Percentiles rank a stretch among this genome's conserved stretches.
phyloP scores from a whole-genome alignment of 352 stramenopile species.

The Phytopythium oedochilum region DNA sequence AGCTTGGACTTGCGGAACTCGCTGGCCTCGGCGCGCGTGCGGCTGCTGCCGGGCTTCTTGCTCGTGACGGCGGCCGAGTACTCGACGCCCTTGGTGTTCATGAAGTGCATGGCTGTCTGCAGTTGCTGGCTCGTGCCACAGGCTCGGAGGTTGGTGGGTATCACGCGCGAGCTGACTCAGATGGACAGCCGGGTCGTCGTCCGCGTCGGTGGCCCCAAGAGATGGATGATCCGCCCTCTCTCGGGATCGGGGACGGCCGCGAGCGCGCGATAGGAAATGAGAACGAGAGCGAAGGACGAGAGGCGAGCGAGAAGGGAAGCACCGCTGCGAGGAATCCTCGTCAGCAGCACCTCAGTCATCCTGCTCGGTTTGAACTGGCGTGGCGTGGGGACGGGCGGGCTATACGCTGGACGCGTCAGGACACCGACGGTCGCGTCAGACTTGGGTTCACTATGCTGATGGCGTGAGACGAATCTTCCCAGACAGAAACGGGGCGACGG shows the following conservation, averaged over 20 bases:
- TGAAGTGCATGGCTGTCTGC: conserved; percentile 5
- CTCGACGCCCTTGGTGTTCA: conserved; percentile 10
- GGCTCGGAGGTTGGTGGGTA: too few species aligned
- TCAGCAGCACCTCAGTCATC: too few species aligned
- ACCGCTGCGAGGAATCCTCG: neutral
- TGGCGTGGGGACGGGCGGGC: neutral
- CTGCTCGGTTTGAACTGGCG: neutral
- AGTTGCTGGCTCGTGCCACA: too few species aligned
- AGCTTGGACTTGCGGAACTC: conserved; percentile 38
- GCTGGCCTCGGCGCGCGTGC: neutral
- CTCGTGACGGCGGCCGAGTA: conserved; percentile 4
- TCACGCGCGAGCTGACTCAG: too few species aligned
- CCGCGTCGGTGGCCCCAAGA: neutral
- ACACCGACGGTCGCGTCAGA: too few species aligned
- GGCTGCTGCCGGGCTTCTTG: neutral
- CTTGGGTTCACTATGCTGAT: neutral
- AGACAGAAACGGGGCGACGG: neutral
- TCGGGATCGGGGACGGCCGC: too few species aligned
- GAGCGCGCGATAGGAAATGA: neutral
- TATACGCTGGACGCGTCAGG: neutral
- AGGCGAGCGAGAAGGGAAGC: neutral
- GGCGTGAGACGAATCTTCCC: neutral
- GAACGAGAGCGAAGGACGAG: neutral
- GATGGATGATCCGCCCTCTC: neutral
- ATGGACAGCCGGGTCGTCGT: too few species aligned